Evolutionary conservation across 495 filamentous ascomycete genomes (phyloP).

Genomic region (Arthonia radiata): DNA sequence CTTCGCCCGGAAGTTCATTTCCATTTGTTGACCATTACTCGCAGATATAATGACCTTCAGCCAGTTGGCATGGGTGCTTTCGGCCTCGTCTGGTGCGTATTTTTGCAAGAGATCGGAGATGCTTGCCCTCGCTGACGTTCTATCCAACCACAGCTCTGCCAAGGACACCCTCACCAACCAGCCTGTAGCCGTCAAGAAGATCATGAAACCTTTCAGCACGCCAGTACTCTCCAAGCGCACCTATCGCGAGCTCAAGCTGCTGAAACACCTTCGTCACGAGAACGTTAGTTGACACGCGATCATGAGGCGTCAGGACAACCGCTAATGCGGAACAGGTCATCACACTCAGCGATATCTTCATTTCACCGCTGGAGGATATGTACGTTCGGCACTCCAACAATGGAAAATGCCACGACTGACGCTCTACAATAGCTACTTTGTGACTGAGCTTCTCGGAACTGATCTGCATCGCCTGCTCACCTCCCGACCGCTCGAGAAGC

Average conservation of each 20-base stretch:
- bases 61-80: slow-evolving; percentile 98
- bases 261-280: slow-evolving; percentile 91
- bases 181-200: slow-evolving; percentile 96
- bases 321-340: slow-evolving; percentile 40
- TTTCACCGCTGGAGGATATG: slow-evolving; percentile 97
- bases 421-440: slow-evolving; percentile 49
- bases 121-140: slow-evolving; percentile 5
- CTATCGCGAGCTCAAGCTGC: slow-evolving; percentile 86
- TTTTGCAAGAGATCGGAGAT: slow-evolving; percentile 2
- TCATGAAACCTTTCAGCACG: slow-evolving; percentile 99
- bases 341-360: slow-evolving; percentile 96
- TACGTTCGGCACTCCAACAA: slow-evolving; percentile 20
- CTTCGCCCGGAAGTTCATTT: slow-evolving; percentile 1
- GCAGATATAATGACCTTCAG: slow-evolving; percentile 87
- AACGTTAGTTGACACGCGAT: slow-evolving; percentile 49
- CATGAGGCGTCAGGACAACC: no score
- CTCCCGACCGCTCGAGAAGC: slow-evolving; percentile 87
- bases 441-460: slow-evolving; percentile 90
- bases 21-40: slow-evolving; percentile 5
- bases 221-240: slow-evolving; percentile 92
- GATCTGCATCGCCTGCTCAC: slow-evolving; percentile 90
- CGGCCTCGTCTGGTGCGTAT: slow-evolving; percentile 76
- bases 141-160: slow-evolving; percentile 41
- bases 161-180: slow-evolving; percentile 91
- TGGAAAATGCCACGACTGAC: slow-evolving; percentile 5